Conservation (phyloP, 176 grass and related monocot genomes). For the Ensete ventricosum region DNA sequence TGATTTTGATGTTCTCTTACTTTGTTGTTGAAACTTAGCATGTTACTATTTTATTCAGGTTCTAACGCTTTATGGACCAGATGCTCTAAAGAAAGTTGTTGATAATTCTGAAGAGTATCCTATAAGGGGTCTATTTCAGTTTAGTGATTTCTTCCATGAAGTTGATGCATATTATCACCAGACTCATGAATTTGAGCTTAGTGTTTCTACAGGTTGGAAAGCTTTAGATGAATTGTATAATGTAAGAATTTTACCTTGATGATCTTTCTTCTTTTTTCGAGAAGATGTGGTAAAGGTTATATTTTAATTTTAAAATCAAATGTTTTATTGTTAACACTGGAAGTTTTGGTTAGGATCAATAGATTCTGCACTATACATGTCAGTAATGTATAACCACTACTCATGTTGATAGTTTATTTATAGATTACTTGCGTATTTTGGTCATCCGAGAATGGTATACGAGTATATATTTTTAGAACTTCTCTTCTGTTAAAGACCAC, state of each 20-base stretch:
- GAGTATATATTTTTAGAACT: too few relatives aligned
- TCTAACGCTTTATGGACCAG: constrained; percentile 67
- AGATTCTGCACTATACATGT: too few relatives aligned
- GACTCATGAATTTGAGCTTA: constrained; percentile 50
- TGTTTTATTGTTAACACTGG: background rate
- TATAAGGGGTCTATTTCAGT: constrained; percentile 81
- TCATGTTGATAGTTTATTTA: too few relatives aligned
- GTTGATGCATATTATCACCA: constrained; percentile 80
- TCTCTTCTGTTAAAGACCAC: too few relatives aligned
- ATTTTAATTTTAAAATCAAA: background rate
- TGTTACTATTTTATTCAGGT: constrained; percentile 48
- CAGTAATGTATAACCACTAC: too few relatives aligned
- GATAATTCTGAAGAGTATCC: constrained; percentile 75
- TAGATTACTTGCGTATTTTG: too few relatives aligned
- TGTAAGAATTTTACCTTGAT: constrained; percentile 29
- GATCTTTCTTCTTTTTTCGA: background rate
- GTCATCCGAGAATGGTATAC: too few relatives aligned
- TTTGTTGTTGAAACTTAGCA: background rate
- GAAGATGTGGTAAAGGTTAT: background rate
- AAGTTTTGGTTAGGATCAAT: too few relatives aligned
- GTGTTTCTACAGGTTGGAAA: constrained; percentile 71
- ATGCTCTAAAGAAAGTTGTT: constrained; percentile 66
- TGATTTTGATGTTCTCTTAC: background rate
- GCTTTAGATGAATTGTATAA: constrained; percentile 74
- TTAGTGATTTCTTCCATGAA: constrained; percentile 70